Evolutionary conservation across 305 asterid species (phyloP).

Genomic region (Fraxinus xanthoxyloides): DNA sequence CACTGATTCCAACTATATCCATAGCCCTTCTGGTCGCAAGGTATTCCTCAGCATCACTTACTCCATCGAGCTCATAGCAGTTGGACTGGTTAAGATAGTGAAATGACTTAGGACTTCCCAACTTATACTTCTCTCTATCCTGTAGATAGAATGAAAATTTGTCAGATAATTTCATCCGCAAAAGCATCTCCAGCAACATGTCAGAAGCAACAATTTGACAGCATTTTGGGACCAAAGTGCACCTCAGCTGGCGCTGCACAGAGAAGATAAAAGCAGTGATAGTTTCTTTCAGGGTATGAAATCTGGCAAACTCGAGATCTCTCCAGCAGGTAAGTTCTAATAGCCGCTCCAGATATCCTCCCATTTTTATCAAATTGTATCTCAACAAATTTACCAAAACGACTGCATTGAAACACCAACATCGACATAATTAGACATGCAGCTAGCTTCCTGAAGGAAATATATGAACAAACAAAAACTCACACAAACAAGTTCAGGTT

Average conservation of each 20-base stretch:
- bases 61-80: slow-evolving; percentile 31
- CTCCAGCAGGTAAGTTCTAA: slow-evolving; percentile 79
- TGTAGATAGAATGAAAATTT: slow-evolving; percentile 10
- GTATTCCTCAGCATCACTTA: slow-evolving; percentile 33
- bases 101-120: slow-evolving; percentile 24
- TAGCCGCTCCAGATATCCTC: slow-evolving; percentile 84
- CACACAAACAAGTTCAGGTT: background rate
- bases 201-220: background rate
- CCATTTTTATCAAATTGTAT: slow-evolving; percentile 68
- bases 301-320: slow-evolving; percentile 85
- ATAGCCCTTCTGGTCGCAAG: slow-evolving; percentile 36
- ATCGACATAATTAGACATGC: slow-evolving; percentile 11
- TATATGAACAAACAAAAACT: background rate
- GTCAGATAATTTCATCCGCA: background rate
- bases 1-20: slow-evolving; percentile 39
- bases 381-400: slow-evolving; percentile 85
- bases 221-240: background rate
- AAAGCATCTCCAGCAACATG: background rate
- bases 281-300: slow-evolving; percentile 78
- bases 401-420: slow-evolving; percentile 45
- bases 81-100: slow-evolving; percentile 33
- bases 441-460: slow-evolving; percentile 18
- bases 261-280: slow-evolving; percentile 78
- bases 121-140: slow-evolving; percentile 30
- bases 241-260: slow-evolving; percentile 86